Conservation (phyloP, 108 stramenopile genomes). For the Cyclotella baltica region DNA sequence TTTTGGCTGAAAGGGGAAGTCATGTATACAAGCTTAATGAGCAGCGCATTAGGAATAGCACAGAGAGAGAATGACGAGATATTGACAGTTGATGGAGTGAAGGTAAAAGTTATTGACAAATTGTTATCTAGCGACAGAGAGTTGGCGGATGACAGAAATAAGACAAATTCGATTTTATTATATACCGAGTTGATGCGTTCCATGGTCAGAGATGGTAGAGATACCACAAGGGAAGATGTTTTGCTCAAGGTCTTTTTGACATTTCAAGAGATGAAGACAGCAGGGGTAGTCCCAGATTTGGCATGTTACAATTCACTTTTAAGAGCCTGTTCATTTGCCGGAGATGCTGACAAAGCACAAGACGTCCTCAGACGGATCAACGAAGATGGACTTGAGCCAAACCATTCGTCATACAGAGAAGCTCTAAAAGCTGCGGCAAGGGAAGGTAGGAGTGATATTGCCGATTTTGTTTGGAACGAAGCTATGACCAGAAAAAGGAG, state of each 20-base stretch:
- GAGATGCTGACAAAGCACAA: conserved; percentile 66
- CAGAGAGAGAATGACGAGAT: conserved; percentile 57
- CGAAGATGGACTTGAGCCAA: conserved; percentile 65
- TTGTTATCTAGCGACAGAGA: conserved; percentile 8
- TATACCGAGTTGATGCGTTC: conserved; percentile 80
- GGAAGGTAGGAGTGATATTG: conserved; percentile 63
- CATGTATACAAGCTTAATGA: conserved; percentile 91
- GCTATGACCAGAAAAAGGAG: conserved; percentile 47
- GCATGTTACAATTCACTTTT: conserved; percentile 87
- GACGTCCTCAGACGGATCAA: conserved; percentile 67
- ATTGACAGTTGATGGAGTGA: conserved; percentile 35
- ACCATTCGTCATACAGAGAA: conserved; percentile 71
- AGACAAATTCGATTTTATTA: conserved; percentile 71
- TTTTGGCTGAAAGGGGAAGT: conserved; percentile 46
- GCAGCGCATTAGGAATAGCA: conserved; percentile 66
- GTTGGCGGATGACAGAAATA: conserved; percentile 2
- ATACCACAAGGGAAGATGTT: conserved; percentile 36
- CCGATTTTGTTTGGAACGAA: conserved; percentile 62
- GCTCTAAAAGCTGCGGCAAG: conserved; percentile 68
- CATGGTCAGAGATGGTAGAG: conserved; percentile 34
- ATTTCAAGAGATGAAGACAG: conserved; percentile 84
- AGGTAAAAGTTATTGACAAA: conserved; percentile 45
- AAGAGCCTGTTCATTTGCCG: conserved; percentile 76
- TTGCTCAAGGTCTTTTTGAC: conserved; percentile 79
- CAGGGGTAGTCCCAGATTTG: conserved; percentile 75